Percentiles rank a stretch among this genome's conserved stretches.
Evolutionary conservation across 306 rosid species (phyloP).

Genomic region (Citrullus amarus): DNA sequence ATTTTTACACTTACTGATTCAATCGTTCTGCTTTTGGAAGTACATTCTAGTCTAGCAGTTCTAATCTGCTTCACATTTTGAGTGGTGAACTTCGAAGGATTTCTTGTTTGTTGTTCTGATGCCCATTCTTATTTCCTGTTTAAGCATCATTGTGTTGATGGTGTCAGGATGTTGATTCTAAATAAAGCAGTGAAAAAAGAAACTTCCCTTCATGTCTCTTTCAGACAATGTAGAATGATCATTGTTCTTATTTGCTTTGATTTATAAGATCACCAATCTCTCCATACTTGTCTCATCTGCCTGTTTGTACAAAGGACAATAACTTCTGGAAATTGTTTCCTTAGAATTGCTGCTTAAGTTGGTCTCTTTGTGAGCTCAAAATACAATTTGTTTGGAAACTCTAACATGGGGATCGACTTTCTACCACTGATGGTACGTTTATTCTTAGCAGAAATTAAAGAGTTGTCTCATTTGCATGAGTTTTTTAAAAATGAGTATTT

Average conservation of each 20-base stretch:
- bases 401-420: neutral
- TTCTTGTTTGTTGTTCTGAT: neutral
- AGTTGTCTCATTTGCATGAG: neutral
- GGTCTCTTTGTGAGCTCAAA: neutral
- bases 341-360: neutral
- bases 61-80: neutral
- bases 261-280: neutral
- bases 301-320: neutral
- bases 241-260: neutral
- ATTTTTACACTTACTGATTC: neutral
- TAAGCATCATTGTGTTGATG: neutral
- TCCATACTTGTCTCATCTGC: neutral
- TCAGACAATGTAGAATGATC: neutral
- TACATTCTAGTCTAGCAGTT: constrained; percentile 2
- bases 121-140: neutral
- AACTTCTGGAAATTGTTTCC: neutral
- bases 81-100: neutral
- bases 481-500: too few species aligned
- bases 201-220: neutral
- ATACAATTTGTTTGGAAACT: neutral
- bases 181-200: neutral
- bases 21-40: neutral
- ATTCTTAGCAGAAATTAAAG: neutral
- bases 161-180: neutral
- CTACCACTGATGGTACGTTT: neutral